phyloP scores from a whole-genome alignment of 2,329 filamentous ascomycete genomes.

The Chrysosporium queenslandicum region DNA sequence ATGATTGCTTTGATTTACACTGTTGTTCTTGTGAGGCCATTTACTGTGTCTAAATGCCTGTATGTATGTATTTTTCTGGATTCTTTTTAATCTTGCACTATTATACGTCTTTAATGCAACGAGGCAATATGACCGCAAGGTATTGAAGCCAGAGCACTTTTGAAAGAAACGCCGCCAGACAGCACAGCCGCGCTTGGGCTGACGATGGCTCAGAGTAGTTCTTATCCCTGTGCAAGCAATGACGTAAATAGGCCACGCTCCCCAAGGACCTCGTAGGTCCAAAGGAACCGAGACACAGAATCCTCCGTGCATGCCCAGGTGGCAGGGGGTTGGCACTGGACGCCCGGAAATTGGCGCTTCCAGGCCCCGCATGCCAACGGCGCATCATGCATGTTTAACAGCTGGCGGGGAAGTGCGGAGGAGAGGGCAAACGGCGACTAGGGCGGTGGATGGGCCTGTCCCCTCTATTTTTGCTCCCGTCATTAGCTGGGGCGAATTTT shows the following conservation, averaged over 20 bases:
- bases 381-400: background rate
- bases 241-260: background rate
- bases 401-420: background rate
- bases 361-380: background rate
- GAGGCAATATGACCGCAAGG: too few species aligned
- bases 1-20: background rate
- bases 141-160: too few species aligned
- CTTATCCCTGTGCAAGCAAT: background rate
- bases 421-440: background rate
- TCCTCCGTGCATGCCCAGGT: background rate
- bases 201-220: background rate
- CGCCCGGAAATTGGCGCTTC: background rate
- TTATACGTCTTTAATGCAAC: too few species aligned
- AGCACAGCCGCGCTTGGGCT: background rate
- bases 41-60: background rate
- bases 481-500: too few species aligned
- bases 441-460: background rate
- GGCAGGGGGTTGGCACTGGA: background rate
- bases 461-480: background rate
- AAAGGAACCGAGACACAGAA: background rate
- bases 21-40: background rate
- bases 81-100: too few species aligned
- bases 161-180: background rate
- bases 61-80: too few species aligned
- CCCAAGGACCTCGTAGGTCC: too few species aligned